These are phyloP conservation scores for Blastobotrys peoriensis DNA, from an alignment of 805 yeast genomes.

Conservation along the genomic window DNA sequence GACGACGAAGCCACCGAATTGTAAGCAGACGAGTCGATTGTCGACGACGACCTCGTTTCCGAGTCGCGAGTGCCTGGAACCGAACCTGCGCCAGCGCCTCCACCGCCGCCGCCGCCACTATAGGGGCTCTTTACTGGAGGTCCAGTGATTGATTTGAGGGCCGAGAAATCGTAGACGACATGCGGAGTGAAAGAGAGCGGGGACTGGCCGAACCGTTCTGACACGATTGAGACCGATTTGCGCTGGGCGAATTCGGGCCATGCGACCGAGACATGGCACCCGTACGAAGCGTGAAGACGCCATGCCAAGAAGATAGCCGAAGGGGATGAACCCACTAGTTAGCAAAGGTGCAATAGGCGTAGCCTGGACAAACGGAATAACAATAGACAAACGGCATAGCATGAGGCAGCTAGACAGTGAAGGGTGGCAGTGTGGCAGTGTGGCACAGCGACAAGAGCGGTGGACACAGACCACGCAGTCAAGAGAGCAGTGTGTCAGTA, in stretches of 20 bases:
- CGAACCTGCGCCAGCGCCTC: background rate
- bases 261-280: constrained; percentile 18
- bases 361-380: background rate
- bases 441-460: no score
- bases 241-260: constrained; percentile 16
- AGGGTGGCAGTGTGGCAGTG: no score
- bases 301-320: constrained; percentile 20
- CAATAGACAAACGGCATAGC: no score
- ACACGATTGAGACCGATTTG: constrained; percentile 11
- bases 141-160: constrained; percentile 3
- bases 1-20: constrained; percentile 1
- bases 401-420: no score
- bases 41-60: background rate
- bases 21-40: constrained; percentile 2
- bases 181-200: constrained; percentile 14
- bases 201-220: constrained; percentile 17
- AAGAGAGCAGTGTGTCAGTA: no score
- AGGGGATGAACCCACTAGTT: constrained; percentile 19
- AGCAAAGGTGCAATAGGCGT: background rate
- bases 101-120: background rate
- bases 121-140: constrained; percentile 3
- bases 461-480: no score
- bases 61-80: background rate
- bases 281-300: constrained; percentile 18
- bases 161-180: constrained; percentile 9